These are phyloP conservation scores for Brassica balearica DNA, from an alignment of 441 rosid species.

Conservation along the genomic window DNA sequence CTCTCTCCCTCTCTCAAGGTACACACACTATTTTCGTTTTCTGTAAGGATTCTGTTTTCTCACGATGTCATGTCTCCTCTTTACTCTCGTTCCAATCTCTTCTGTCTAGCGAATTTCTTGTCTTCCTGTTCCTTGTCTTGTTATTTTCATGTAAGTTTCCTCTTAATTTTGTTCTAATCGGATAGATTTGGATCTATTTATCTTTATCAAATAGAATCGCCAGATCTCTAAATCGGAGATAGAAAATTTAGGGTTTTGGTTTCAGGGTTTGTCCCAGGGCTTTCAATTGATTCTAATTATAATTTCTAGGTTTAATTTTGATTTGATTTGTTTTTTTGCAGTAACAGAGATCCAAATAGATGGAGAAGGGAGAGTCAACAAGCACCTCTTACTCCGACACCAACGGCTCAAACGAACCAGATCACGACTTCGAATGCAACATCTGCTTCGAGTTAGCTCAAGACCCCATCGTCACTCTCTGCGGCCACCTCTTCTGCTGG, in stretches of 20 bases:
- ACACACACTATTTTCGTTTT: not conserved
- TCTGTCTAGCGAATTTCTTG: slow-evolving; percentile 23
- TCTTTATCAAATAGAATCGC: not conserved
- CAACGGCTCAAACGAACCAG: slow-evolving; percentile 54
- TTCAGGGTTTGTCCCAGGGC: not conserved
- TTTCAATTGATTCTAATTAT: not conserved
- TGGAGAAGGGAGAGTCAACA: slow-evolving; percentile 57
- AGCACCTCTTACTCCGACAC: slow-evolving; percentile 47
- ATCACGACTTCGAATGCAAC: slow-evolving; percentile 87
- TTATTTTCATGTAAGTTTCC: slow-evolving; percentile 14
- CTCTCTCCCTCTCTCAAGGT: not conserved
- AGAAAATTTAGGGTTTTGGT: not conserved
- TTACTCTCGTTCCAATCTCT: slow-evolving; percentile 34
- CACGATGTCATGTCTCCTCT: slow-evolving; percentile 32
- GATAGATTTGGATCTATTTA: not conserved
- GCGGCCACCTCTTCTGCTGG: slow-evolving; percentile 87
- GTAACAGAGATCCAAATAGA: slow-evolving; percentile 15
- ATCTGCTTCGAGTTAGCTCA: slow-evolving; percentile 93
- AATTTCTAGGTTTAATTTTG: not conserved
- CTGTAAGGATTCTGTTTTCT: slow-evolving; percentile 21
- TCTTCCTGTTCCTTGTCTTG: not conserved
- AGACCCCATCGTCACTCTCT: slow-evolving; percentile 90
- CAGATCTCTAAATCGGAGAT: not conserved
- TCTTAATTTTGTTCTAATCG: not conserved
- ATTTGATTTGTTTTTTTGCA: slow-evolving; percentile 22